Evolutionary conservation across 768 basidiomycete genomes (phyloP), one percentile per base, ranked within the genome.

Genomic region (Podaxis sp.): DNA sequence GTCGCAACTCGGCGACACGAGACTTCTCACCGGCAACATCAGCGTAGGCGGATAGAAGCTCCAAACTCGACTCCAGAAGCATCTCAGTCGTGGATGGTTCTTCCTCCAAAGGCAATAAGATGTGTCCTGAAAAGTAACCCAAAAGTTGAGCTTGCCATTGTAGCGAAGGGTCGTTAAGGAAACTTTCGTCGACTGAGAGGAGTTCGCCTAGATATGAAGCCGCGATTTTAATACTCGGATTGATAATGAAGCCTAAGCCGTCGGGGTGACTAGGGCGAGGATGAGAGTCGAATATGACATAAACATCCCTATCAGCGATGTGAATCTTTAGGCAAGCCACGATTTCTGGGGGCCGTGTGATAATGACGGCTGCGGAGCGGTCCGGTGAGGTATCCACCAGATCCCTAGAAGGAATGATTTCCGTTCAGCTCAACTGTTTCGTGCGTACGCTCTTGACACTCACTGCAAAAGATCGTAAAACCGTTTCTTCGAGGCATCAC

Each of bases 261-360:
- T 78, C 64, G 0, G 87, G 84, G 65, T 88, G 82, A n/a, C 76
- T 78, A 0, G 84, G 79, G 11, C 89, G 79, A 4, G 85, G 80
- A 68, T 89, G 88, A 2, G 88, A 87, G 72, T 90, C 88, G 63
- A 90, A 90, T 47, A 89, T 73, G 51, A 84, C 77, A 65, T 84
- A 89, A 13, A 84, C 70, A 24, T 73, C 70, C 74, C 76, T 65
- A 29, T 50, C 57, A 0, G 68, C 63, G n/a, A 67, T 67, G 11
- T 70, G 69, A 13, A 77, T 72, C 57, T 75, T 75, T 63, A 87
- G 68, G 67, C 85, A 83, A 17, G 82, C 77, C 12, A 90, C 71
- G 57, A 90, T 89, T 68, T 90, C 89, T 0, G 89, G 88, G 38
- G 89, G 87, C 19, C 87, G 85, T 0, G 89, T 90, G 63, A 90